Evolutionary conservation across 129 eudicot species (phyloP), one percentile per base, ranked within the genome.

Genomic region (Escallonia herrerae): DNA sequence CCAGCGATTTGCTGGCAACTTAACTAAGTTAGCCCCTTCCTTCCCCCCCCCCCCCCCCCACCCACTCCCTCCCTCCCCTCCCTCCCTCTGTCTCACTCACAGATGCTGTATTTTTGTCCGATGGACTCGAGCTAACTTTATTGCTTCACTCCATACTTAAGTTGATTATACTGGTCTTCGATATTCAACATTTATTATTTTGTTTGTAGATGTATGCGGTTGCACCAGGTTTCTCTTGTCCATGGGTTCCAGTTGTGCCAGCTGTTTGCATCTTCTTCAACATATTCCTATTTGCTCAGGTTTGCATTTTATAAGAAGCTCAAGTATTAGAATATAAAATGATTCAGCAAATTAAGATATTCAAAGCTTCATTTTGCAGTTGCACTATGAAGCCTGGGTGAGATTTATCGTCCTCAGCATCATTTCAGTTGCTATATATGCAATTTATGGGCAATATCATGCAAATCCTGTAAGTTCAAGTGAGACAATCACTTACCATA

Each of bases 231-330:
- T 93, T 93, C 67, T 89, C 98, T 51, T 93, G 98, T 77, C 98
- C 96, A 43, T 87, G 91, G 82, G 95, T 93, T 78, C 98, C 98
- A 48, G 70, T 78, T 58, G 77, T 93, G 56, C 96, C 98, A 42
- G 79, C 95, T 42, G 55, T 88, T 66, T 85, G 96, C 85, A 93
- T 93, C 69, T 88, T 85, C 51, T 65, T 88, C 66, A 93, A 93
- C 79, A 83, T 93, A 37, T 93, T 93, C 76, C 73, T 93, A 42
- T 85, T 93, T 47, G 96, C 98, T 71, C 98, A 93, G 98, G 98
- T 93, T 78, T 66, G 80, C 55, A 43, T 76, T 43, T 22, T 80
- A 51, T 33, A 5, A 11, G 57, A 22, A 22, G 33, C 33, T 22
- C 33, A 22, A 22, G 1, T 22, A 22, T 22, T 22, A 22, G 33